phyloP scores from a whole-genome alignment of 345 rosid genomes.

The Noccaea bulbosa region DNA sequence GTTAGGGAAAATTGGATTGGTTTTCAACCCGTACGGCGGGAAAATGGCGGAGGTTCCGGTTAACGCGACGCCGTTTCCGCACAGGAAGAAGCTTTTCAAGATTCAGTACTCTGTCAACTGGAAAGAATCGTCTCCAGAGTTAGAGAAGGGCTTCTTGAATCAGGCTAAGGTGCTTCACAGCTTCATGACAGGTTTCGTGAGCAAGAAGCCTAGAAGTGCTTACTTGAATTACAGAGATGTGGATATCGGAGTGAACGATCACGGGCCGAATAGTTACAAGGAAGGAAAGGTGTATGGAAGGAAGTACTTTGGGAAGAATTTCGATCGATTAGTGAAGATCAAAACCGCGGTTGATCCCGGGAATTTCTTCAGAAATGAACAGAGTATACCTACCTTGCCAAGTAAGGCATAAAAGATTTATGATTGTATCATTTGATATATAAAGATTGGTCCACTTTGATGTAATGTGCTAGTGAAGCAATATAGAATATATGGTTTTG shows the following conservation, averaged over 20 bases:
- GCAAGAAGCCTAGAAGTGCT: slow-evolving; percentile 67
- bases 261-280: slow-evolving; percentile 43
- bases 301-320: slow-evolving; percentile 60
- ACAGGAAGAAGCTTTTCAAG: slow-evolving; percentile 61
- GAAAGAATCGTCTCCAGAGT: slow-evolving; percentile 43
- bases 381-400: slow-evolving; percentile 59
- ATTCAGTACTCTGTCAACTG: slow-evolving; percentile 56
- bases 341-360: slow-evolving; percentile 58
- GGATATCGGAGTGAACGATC: slow-evolving; percentile 51
- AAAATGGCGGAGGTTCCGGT: slow-evolving; percentile 51
- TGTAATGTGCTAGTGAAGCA: slow-evolving; percentile 27
- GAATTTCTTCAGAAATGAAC: slow-evolving; percentile 64
- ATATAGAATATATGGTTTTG: slow-evolving; percentile 17
- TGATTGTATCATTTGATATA: slow-evolving; percentile 11
- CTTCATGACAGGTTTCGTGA: slow-evolving; percentile 64
- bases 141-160: slow-evolving; percentile 38
- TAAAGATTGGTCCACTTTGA: slow-evolving; percentile 5
- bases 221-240: slow-evolving; percentile 63
- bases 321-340: slow-evolving; percentile 55
- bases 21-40: slow-evolving; percentile 69
- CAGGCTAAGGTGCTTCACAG: slow-evolving; percentile 47
- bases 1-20: slow-evolving; percentile 53
- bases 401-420: slow-evolving; percentile 37
- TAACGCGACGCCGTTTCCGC: slow-evolving; percentile 60
- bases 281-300: slow-evolving; percentile 59